Conservation (phyloP, 2,329 filamentous ascomycete species). For the Thielaviopsis euricoi region DNA sequence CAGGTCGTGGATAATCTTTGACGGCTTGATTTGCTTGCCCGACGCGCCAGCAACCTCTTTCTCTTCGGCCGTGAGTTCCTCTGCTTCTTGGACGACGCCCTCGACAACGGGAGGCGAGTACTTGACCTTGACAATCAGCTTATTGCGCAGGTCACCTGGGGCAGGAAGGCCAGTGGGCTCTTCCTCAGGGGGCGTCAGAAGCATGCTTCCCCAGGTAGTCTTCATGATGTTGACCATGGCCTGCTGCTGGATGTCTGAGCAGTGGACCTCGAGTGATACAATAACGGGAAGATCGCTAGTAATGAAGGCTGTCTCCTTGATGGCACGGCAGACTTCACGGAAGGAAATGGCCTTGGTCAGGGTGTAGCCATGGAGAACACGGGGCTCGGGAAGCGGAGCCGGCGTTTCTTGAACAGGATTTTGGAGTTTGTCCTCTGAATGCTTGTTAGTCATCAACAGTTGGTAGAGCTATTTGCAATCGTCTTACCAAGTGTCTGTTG, state of each 20-base stretch:
- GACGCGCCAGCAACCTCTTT: conserved; percentile 27
- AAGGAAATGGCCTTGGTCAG: conserved; percentile 80
- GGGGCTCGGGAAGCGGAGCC: conserved; percentile 41
- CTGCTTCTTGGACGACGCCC: conserved; percentile 16
- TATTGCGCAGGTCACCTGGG: conserved; percentile 52
- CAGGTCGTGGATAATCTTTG: conserved; percentile 56
- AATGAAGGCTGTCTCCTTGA: conserved; percentile 63
- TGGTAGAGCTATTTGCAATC: not conserved
- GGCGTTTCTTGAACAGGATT: conserved; percentile 3
- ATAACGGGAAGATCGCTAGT: conserved; percentile 71
- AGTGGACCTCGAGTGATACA: conserved; percentile 86
- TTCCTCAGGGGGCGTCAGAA: conserved; percentile 40
- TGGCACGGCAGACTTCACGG: conserved; percentile 66
- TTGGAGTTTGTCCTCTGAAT: conserved; percentile 6
- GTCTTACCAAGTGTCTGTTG: conserved; percentile 28
- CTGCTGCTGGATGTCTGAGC: conserved; percentile 61
- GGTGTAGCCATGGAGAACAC: conserved; percentile 77
- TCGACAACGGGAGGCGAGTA: conserved; percentile 32
- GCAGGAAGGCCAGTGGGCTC: conserved; percentile 41
- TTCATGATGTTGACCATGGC: conserved; percentile 88
- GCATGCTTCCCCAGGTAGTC: conserved; percentile 58
- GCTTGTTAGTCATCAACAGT: not conserved
- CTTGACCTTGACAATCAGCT: conserved; percentile 76
- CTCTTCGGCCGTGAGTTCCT: conserved; percentile 21
- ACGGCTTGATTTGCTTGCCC: conserved; percentile 27